Base-by-base conservation (phyloP, 1,284 basidiomycete genomes). In the Termitomyces sp. region DNA sequence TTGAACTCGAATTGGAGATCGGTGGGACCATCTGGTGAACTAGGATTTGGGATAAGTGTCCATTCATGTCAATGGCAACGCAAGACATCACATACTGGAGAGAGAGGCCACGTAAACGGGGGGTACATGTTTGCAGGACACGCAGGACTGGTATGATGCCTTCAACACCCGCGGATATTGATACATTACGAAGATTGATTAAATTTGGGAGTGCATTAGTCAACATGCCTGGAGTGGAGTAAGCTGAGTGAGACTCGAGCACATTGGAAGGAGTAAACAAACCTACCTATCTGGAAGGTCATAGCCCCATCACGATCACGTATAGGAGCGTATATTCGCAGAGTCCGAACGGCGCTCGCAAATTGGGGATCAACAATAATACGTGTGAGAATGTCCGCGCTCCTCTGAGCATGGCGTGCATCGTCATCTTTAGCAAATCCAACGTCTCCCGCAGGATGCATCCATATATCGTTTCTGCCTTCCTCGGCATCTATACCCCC, bases 301-400 rank as follows among this genome's bases (percentile, higher is more conserved):
- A 83, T 73, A 8, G 79, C 71, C 26, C 76, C 77, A 53, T 74
- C 73, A 50, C 62, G 64, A 43, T 79, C 77, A 5, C 72, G 66
- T 42, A 71, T 70, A 8, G 75, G 72, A 0, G 81, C 80, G 60
- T 77, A 84, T 21, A 88, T 76, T 9, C 78, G 73, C 56, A 88
- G 58, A 16, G 78, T 81, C 60, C 71, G 72, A 43, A 88, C 77
- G 33, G 79, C 74, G 52, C 71, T 69, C 1, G 85, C 81, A 59
- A 87, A 87, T 9, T 70, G 64, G 1, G 73, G 60, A 61, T 87
- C 83, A 9, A 78, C 74, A 52, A 86, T 80, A 56, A 88, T 79
- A 24, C 81, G 72, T 0, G 82, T 83, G 37, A 88, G 71, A 52
- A 88, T 84, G 59, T 86, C 86, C 3, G 85, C 84, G 56, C 78